Percentiles rank a stretch among this genome's conserved stretches.
Evolutionary conservation across 2,329 filamentous ascomycete species (phyloP).

Genomic region (Fusarium mundagurra): DNA sequence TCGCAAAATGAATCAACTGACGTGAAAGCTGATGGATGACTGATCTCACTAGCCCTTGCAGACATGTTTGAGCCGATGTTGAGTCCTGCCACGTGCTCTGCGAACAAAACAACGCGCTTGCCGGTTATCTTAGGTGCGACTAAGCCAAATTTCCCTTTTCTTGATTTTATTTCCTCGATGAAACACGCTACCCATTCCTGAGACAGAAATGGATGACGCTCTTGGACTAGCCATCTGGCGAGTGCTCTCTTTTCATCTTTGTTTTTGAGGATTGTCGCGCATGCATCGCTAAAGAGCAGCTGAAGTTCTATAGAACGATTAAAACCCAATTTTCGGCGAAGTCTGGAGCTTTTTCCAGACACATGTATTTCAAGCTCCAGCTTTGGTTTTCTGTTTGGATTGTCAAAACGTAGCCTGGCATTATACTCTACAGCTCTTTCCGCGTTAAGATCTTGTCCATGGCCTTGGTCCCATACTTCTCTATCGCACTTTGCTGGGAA

Average conservation of each 20-base stretch:
- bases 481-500: too few species aligned
- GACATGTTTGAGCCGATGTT: too few species aligned
- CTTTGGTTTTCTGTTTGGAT: neutral
- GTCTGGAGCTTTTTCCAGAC: neutral
- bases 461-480: too few species aligned
- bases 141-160: neutral
- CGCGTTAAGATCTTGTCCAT: too few species aligned
- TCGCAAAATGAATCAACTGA: too few species aligned
- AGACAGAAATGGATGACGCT: neutral
- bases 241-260: neutral
- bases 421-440: too few species aligned
- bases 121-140: too few species aligned
- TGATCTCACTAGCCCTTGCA: neutral
- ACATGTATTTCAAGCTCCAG: neutral
- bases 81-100: too few species aligned
- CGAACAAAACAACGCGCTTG: too few species aligned
- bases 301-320: neutral
- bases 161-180: neutral
- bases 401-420: too few species aligned
- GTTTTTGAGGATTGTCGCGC: too few species aligned
- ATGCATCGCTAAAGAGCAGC: neutral
- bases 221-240: neutral
- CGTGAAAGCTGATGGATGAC: neutral
- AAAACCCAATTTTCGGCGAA: neutral
- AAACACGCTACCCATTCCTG: neutral